Evolutionary conservation across 2,329 filamentous ascomycete genomes (phyloP).

Genomic region (Clarireedia paspali): DNA sequence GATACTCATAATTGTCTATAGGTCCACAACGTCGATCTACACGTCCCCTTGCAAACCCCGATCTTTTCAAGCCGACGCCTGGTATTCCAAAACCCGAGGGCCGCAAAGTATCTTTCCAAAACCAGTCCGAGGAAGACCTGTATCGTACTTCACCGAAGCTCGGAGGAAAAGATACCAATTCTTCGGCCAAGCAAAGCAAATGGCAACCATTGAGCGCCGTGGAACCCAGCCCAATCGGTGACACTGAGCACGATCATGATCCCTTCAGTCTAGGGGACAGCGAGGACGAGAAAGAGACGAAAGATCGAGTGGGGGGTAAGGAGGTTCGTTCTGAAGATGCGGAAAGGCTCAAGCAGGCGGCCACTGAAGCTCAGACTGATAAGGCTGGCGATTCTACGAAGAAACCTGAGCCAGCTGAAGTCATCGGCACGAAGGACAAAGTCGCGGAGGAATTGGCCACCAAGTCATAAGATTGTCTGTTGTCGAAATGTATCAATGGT

Average conservation of each 20-base stretch:
- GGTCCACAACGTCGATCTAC: conserved; percentile 49
- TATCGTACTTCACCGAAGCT: conserved; percentile 59
- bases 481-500: neutral
- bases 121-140: conserved; percentile 64
- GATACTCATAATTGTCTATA: conserved; percentile 29
- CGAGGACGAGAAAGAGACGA: conserved; percentile 80
- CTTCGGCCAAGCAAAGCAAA: conserved; percentile 71
- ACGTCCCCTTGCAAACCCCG: conserved; percentile 65
- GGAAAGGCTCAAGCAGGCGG: conserved; percentile 58
- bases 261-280: conserved; percentile 95
- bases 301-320: conserved; percentile 42
- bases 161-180: conserved; percentile 42
- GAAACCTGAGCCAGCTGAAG: conserved; percentile 27
- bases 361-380: conserved; percentile 39
- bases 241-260: conserved; percentile 68
- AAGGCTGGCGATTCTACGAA: conserved; percentile 28
- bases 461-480: conserved; percentile 16
- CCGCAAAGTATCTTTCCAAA: conserved; percentile 48
- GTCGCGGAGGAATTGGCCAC: conserved; percentile 23
- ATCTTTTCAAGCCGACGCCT: conserved; percentile 68
- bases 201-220: conserved; percentile 91
- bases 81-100: conserved; percentile 34
- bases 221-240: conserved; percentile 74
- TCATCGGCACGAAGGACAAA: conserved; percentile 26
- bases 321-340: conserved; percentile 47